A percentile compares a stretch with the other conserved stretches of the same genome.
Evolutionary conservation across 441 rosid species (phyloP).

Genomic region (Gossypium lobatum): DNA sequence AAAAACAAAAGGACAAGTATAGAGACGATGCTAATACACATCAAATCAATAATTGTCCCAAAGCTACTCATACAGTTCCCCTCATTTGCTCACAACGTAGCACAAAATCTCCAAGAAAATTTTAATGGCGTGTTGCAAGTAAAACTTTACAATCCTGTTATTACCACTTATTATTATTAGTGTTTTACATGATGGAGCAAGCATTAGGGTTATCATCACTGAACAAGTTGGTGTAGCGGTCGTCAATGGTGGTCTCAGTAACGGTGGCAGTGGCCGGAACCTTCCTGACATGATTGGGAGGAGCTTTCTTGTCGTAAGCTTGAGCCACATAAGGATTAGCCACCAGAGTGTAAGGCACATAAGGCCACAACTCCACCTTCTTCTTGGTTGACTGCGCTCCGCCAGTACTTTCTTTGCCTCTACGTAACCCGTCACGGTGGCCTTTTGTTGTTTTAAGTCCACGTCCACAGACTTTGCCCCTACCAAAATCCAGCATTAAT

Average conservation of each 20-base stretch:
- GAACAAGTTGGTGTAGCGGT: slow-evolving; percentile 50
- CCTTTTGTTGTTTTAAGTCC: slow-evolving; percentile 79
- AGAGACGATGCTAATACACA: not conserved
- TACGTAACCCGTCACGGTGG: slow-evolving; percentile 57
- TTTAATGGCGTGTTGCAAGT: not conserved
- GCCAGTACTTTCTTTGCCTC: slow-evolving; percentile 58
- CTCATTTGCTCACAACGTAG: not conserved
- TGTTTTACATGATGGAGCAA: slow-evolving; percentile 58
- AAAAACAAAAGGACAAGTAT: not conserved
- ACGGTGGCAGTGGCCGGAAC: slow-evolving; percentile 44
- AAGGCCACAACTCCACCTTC: slow-evolving; percentile 89
- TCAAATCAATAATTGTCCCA: not conserved
- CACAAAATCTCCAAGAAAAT: not conserved
- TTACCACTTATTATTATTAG: not conserved
- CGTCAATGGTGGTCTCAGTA: slow-evolving; percentile 56
- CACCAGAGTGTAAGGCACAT: slow-evolving; percentile 63
- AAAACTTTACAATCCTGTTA: not conserved
- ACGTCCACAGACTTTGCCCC: slow-evolving; percentile 76
- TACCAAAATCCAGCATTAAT: slow-evolving; percentile 11
- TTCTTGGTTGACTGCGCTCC: slow-evolving; percentile 76
- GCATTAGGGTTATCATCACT: slow-evolving; percentile 82
- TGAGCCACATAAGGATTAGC: slow-evolving; percentile 67
- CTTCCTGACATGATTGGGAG: slow-evolving; percentile 60
- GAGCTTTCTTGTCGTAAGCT: slow-evolving; percentile 91
- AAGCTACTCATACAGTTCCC: not conserved